phyloP scores from a whole-genome alignment of 139 green algal species.

The Raphidocelis subcapitata region DNA sequence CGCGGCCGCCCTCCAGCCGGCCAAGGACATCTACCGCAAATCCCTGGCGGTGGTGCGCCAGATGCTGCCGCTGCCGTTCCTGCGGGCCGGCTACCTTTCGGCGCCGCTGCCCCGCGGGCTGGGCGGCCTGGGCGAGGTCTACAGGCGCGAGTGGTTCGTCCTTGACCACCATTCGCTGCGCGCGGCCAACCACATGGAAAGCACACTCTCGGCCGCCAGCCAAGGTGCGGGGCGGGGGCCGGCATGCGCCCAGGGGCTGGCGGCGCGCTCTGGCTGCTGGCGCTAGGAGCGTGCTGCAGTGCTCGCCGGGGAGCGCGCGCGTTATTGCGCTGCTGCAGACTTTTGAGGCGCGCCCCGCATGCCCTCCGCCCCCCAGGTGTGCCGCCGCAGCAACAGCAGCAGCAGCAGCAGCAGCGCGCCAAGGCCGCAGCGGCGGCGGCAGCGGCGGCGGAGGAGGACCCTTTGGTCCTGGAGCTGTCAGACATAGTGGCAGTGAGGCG shows the following conservation, averaged over 20 bases:
- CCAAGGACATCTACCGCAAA: constrained; percentile 56
- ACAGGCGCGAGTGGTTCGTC: constrained; percentile 57
- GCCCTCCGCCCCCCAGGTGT: too few species aligned
- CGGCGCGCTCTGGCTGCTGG: too few species aligned
- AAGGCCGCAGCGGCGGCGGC: constrained; percentile 1
- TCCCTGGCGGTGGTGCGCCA: constrained; percentile 51
- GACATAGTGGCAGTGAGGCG: constrained; percentile 45
- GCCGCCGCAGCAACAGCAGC: neutral
- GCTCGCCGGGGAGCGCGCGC: too few species aligned
- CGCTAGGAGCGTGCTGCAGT: too few species aligned
- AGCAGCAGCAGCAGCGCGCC: neutral
- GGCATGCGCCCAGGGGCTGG: neutral
- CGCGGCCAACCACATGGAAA: constrained; percentile 31
- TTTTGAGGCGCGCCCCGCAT: too few species aligned
- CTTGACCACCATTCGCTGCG: constrained; percentile 52
- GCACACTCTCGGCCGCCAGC: constrained; percentile 16
- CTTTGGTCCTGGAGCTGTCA: constrained; percentile 40
- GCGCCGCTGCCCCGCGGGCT: constrained; percentile 20
- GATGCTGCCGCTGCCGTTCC: constrained; percentile 73
- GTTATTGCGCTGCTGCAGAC: too few species aligned
- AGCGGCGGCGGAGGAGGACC: constrained; percentile 26
- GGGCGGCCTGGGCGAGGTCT: constrained; percentile 33
- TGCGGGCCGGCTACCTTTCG: constrained; percentile 56
- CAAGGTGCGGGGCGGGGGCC: neutral
- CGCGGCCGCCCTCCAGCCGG: constrained; percentile 56